Base-by-base conservation (phyloP, 1,284 basidiomycete species). In the Microbotryum violaceum region DNA sequence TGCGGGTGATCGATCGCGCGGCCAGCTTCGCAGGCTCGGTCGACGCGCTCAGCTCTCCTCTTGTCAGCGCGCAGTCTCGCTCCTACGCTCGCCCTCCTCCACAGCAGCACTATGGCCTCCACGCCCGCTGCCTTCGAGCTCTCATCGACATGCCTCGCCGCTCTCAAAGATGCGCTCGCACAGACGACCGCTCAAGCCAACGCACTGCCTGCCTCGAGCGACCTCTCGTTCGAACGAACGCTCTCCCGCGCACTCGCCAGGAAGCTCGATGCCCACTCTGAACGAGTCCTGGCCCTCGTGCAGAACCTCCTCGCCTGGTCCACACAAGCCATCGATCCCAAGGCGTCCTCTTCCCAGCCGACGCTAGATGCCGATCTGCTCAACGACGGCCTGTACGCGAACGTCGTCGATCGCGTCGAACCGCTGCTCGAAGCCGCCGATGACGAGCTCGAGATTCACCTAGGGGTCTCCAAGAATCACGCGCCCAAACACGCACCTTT, bases 371-470 rank as follows among this genome's bases (percentile, higher is more conserved):
- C 86, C 70, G 90, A 92, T 66, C 87, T 92, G 76, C 80, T 93
- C 2, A 76, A 85, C 25, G 91, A 94, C 73, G 83, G 82, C 66
- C 96, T 91, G 74, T 82, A 85, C 65, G 79, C 82, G n/a, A 73
- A 83, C 37, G 81, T 94, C 0, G 86, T 90, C 20, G 89, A 93
- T 73, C 78, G 84, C 0, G 83, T 96, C 77, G 94, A 97, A 74
- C 81, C 83, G 46, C 74, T 97, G 59, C 77, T 96, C 60, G 94
- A 97, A 75, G 81, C 83, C 59, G 87, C 91, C 23, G 69, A 70
- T 60, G 65, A 69, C 7, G 46, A 53, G n/a, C 31, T 69, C 29
- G 70, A 70, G 37, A 44, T 60, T 49, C 60, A 67, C 45, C 58
- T 57, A 62, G 44, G 67, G 47, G 10, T 62, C 23, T 66, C 70